Percentiles rank a stretch among this genome's conserved stretches.
Conservation (phyloP, 1,139 yeast species). For the Candida dubliniensis region DNA sequence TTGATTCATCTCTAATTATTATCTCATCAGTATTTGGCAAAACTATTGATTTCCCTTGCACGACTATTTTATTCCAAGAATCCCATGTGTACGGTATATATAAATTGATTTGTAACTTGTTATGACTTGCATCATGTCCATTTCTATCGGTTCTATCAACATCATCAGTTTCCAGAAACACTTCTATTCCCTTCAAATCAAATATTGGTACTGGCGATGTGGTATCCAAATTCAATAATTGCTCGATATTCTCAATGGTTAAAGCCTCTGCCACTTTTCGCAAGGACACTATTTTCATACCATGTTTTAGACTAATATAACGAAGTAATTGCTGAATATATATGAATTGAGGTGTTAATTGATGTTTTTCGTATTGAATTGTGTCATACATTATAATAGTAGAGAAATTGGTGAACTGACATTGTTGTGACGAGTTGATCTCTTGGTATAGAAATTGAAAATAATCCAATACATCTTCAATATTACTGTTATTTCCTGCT, state of each 20-base stretch:
- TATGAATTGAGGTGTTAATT: constrained; percentile 22
- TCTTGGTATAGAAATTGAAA: neutral
- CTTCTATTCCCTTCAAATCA: constrained; percentile 4
- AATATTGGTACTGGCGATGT: constrained; percentile 12
- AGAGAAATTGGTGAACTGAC: constrained; percentile 18
- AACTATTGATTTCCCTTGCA: constrained; percentile 36
- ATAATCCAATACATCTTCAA: neutral
- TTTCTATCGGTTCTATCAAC: no score
- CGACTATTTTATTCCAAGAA: constrained; percentile 47
- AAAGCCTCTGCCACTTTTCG: neutral
- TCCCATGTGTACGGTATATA: constrained; percentile 54
- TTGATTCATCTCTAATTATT: constrained; percentile 14
- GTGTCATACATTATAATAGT: constrained; percentile 21
- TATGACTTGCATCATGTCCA: neutral
- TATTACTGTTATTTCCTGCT: neutral
- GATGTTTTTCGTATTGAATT: constrained; percentile 17
- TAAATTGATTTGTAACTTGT: constrained; percentile 18
- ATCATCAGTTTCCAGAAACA: neutral
- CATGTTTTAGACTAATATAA: constrained; percentile 46
- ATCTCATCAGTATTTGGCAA: constrained; percentile 19
- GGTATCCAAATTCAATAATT: neutral
- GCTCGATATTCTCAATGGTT: constrained; percentile 12
- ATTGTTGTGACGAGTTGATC: constrained; percentile 16
- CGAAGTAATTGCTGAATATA: constrained; percentile 56
- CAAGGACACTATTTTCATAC: constrained; percentile 14